A percentile compares a stretch with the other conserved stretches of the same genome.
Conservation (phyloP, 2,329 filamentous ascomycete genomes). For the Fusarium oligoseptatum region DNA sequence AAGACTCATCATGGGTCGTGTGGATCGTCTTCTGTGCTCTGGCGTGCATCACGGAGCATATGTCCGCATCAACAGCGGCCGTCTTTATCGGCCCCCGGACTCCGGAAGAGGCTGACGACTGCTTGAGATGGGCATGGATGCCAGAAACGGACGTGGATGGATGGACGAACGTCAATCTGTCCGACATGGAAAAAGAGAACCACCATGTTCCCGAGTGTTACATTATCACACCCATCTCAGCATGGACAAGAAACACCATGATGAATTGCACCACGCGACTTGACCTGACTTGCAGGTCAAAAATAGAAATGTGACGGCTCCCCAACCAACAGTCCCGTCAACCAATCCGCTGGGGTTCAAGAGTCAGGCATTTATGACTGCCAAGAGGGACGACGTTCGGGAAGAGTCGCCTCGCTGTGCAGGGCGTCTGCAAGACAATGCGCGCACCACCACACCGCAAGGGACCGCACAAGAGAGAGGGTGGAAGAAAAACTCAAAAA, state of each 20-base stretch:
- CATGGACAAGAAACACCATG: slow-evolving; percentile 15
- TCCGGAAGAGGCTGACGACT: slow-evolving; percentile 8
- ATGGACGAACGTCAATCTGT: background rate
- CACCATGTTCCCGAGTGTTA: background rate
- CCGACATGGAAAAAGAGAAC: background rate
- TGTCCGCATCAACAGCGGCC: slow-evolving; percentile 12
- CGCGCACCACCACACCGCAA: background rate
- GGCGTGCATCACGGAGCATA: background rate
- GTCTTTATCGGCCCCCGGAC: slow-evolving; percentile 30
- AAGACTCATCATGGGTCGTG: slow-evolving; percentile 6
- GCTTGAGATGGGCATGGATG: background rate
- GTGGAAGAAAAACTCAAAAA: slow-evolving; percentile 7
- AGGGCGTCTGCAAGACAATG: slow-evolving; percentile 7
- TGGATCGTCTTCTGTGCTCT: slow-evolving; percentile 5
- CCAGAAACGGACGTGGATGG: background rate
- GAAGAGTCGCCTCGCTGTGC: slow-evolving; percentile 5
- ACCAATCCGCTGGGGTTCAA: slow-evolving; percentile 1
- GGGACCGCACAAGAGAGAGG: background rate
- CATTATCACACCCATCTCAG: slow-evolving; percentile 2
- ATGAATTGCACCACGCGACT: background rate
- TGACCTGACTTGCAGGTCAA: background rate
- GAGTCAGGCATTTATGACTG: slow-evolving; percentile 26
- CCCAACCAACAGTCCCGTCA: slow-evolving; percentile 7
- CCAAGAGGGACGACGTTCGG: slow-evolving; percentile 16
- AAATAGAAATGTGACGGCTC: background rate